Evolutionary conservation across 768 basidiomycete genomes (phyloP).

Genomic region (Clitopilus passeckerianus): DNA sequence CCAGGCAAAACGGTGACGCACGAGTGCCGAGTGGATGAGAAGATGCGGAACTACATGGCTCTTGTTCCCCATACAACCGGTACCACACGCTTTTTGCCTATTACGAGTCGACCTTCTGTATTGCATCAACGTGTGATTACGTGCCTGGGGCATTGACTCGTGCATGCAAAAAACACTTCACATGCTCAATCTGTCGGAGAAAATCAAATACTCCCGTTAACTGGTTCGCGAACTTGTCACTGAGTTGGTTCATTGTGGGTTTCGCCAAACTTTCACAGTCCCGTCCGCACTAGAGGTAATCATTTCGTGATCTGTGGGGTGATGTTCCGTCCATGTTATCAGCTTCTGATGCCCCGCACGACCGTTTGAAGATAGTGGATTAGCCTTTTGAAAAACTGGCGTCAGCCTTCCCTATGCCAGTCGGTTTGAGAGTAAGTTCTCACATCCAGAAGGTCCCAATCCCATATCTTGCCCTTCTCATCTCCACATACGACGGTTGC

Average conservation of each 20-base stretch:
- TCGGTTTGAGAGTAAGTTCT: constrained; percentile 9
- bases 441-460: constrained; percentile 92
- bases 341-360: constrained; percentile 71
- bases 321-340: constrained; percentile 90
- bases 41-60: background rate
- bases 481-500: constrained; percentile 83
- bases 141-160: background rate
- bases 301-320: constrained; percentile 82
- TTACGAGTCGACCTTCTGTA: background rate
- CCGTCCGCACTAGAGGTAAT: constrained; percentile 90
- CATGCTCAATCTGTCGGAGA: background rate
- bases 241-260: constrained; percentile 22
- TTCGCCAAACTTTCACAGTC: constrained; percentile 84
- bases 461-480: constrained; percentile 85
- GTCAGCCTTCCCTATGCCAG: background rate
- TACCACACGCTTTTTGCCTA: background rate
- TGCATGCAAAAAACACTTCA: background rate
- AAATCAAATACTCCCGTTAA: background rate
- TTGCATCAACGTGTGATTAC: constrained; percentile 2
- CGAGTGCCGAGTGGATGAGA: background rate
- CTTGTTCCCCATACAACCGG: background rate
- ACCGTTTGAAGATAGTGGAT: constrained; percentile 58
- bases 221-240: background rate
- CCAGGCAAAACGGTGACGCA: constrained; percentile 35
- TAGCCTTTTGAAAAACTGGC: constrained; percentile 44